These are phyloP conservation scores for Fraxinus floribunda DNA, from an alignment of 305 asterid genomes.

Conservation along the genomic window DNA sequence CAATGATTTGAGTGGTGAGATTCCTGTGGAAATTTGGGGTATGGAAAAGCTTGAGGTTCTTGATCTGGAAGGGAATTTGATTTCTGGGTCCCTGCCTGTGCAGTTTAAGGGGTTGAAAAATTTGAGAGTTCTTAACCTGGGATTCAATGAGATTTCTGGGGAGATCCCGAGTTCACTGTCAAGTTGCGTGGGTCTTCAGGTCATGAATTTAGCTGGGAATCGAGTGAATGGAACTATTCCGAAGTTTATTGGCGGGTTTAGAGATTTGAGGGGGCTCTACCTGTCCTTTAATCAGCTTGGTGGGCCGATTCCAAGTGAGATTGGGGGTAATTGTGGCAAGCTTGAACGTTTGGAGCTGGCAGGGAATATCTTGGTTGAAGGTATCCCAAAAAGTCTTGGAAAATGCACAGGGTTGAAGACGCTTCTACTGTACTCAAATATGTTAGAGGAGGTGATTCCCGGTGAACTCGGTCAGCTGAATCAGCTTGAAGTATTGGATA, in stretches of 20 bases:
- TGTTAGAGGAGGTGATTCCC: constrained; percentile 72
- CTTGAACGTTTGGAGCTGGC: constrained; percentile 78
- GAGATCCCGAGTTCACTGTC: constrained; percentile 56
- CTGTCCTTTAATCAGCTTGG: constrained; percentile 69
- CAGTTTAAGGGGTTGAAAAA: constrained; percentile 57
- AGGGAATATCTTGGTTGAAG: constrained; percentile 56
- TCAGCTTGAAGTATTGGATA: constrained; percentile 73
- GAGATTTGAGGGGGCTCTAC: constrained; percentile 68
- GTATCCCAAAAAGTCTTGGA: constrained; percentile 59
- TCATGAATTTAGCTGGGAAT: constrained; percentile 77
- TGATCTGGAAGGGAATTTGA: constrained; percentile 79
- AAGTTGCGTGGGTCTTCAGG: constrained; percentile 46
- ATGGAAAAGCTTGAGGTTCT: constrained; percentile 84
- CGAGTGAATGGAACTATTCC: constrained; percentile 63
- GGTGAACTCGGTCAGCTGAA: constrained; percentile 59
- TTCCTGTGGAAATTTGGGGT: constrained; percentile 64
- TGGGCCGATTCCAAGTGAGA: constrained; percentile 58
- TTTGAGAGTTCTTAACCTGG: constrained; percentile 70
- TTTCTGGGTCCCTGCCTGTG: constrained; percentile 53
- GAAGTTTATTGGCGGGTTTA: constrained; percentile 50
- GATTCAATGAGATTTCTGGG: constrained; percentile 61
- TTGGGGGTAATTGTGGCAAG: constrained; percentile 63
- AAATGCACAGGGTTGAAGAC: constrained; percentile 59
- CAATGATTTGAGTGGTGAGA: constrained; percentile 63
- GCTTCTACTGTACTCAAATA: constrained; percentile 60